Base-by-base conservation (phyloP, 768 basidiomycete species). In the Hygrocybe coccinea region DNA sequence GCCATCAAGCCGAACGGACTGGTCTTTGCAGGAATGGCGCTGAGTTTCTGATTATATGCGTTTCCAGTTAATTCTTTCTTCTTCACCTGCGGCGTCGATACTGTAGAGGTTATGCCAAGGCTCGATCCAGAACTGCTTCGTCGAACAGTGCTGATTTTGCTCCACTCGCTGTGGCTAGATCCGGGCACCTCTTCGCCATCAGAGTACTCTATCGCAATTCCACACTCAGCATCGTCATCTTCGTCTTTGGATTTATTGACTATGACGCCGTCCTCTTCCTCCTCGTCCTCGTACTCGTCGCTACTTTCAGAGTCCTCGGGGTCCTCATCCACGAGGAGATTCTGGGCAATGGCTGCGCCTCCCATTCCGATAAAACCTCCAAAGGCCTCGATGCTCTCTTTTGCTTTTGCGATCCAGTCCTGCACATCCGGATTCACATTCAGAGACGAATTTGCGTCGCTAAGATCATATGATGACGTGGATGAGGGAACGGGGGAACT, bases 361-460 rank as follows among this genome's bases (percentile, higher is more conserved):
- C 80, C 83, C 57, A 82, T 78, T 35, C 78, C 84, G 56, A 89
- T 83, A 64, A 82, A 81, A 14, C 77, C 80, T 11, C 82, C 86
- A 57, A 88, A 86, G 54, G 86, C 82, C 54, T 82, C 76, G 46
- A 90, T 74, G 36, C 81, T 84, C 56, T 83, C 80, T 50, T 83
- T 79, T 0, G 89, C 89, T 65, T 84, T 86, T 6, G 83, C 76
- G 54, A 91, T 84, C 89, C 89, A 91, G 57, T 87, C 82, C 59
- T 83, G 79, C 44, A 89, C 80, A 44, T 74, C 76, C 6, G 72
- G 60, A 22, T 74, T 71, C 43, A 64, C 69, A 36, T 58, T 39
- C 48, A 65, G 61, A 62, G 2, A 24, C 21, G 46, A 36, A 34
- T 50, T 54, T 9, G 14, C 64, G 65, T 68, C 68, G n/a, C 67